Conservation (phyloP, 176 grass and related monocot genomes). For the Carex scoparia region DNA sequence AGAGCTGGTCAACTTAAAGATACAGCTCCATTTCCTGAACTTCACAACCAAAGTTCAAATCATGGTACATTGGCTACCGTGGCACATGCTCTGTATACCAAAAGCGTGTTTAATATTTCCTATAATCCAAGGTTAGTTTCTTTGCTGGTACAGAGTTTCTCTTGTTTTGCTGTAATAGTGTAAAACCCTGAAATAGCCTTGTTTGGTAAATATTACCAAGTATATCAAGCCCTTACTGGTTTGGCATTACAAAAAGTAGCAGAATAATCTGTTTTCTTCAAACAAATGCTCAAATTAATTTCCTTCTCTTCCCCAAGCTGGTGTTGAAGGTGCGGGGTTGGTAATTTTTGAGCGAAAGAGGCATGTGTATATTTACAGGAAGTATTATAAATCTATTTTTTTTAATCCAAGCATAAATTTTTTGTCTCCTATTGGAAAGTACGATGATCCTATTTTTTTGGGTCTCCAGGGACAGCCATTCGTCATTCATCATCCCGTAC, state of each 20-base stretch:
- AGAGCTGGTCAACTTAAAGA: constrained; percentile 56
- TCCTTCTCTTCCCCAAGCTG: neutral
- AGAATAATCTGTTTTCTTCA: neutral
- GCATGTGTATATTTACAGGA: neutral
- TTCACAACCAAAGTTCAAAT: constrained; percentile 31
- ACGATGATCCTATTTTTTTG: constrained; percentile 22
- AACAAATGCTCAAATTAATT: neutral
- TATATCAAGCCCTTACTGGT: neutral
- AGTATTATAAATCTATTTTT: neutral
- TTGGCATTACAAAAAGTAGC: neutral
- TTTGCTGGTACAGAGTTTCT: neutral
- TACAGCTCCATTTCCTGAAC: constrained; percentile 24
- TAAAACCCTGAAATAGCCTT: neutral
- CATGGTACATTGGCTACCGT: constrained; percentile 29
- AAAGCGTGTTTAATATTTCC: constrained; percentile 62
- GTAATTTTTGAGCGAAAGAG: neutral
- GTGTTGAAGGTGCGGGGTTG: neutral
- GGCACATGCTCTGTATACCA: constrained; percentile 46
- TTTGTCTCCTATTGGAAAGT: neutral
- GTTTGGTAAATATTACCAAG: neutral
- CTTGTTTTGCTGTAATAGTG: neutral
- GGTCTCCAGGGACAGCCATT: constrained; percentile 49
- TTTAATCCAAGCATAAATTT: neutral
- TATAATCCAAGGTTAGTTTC: constrained; percentile 73
- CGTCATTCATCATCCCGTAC: constrained; percentile 75